Conservation (phyloP, 257 asterid species). For the Solanum infundibuliforme region DNA sequence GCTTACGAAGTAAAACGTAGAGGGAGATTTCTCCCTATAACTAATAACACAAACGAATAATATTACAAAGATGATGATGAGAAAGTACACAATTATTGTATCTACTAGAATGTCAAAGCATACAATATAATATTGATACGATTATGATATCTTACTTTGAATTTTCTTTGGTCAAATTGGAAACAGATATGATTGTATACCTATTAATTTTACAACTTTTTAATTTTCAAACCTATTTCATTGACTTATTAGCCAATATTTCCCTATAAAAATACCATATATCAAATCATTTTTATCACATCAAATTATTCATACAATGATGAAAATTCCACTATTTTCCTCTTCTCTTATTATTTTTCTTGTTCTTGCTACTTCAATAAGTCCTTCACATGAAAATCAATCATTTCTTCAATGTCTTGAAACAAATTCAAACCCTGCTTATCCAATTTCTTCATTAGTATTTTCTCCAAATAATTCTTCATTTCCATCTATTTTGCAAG, state of each 20-base stretch:
- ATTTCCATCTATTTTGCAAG: not conserved
- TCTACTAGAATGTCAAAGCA: not conserved
- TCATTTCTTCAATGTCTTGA: conserved; percentile 5
- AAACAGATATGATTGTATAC: not conserved
- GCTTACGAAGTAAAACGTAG: not conserved
- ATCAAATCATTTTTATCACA: not conserved
- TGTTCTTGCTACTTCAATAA: not conserved
- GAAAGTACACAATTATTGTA: not conserved
- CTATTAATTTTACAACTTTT: not conserved
- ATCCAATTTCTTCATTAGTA: not conserved
- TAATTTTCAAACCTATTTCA: not conserved
- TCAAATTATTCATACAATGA: not conserved
- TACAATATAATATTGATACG: not conserved
- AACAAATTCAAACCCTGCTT: not conserved
- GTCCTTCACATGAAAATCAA: not conserved
- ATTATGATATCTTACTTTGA: not conserved
- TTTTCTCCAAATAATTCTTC: conserved; percentile 2
- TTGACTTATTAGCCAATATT: not conserved
- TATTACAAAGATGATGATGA: not conserved
- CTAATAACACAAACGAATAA: not conserved
- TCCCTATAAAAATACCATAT: not conserved
- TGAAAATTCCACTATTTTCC: not conserved
- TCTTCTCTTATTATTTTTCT: not conserved
- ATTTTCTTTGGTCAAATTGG: not conserved
- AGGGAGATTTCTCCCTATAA: not conserved